Evolutionary conservation across 495 filamentous ascomycete species (phyloP).

Genomic region (Aspergillus ellipticus): DNA sequence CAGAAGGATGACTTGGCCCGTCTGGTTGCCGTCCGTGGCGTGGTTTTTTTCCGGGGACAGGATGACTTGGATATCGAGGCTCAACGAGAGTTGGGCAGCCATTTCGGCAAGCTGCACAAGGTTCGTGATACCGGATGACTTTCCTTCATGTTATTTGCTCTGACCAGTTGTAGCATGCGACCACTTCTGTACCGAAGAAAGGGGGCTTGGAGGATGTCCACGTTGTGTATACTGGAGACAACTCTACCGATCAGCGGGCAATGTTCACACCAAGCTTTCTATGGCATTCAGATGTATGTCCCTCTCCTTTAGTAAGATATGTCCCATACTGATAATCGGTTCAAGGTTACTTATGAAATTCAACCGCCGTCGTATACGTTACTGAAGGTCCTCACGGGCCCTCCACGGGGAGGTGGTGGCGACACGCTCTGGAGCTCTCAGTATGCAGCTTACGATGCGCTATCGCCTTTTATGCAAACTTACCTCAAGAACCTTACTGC

Average conservation of each 20-base stretch:
- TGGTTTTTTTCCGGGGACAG: conserved; percentile 71
- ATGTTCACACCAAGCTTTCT: conserved; percentile 49
- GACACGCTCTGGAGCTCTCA: conserved; percentile 75
- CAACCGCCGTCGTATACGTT: conserved; percentile 77
- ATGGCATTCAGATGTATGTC: conserved; percentile 61
- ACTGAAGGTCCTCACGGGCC: conserved; percentile 64
- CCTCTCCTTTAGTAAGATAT: conserved; percentile 15
- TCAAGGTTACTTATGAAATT: conserved; percentile 64
- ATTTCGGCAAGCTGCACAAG: conserved; percentile 67
- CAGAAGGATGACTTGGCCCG: conserved; percentile 75
- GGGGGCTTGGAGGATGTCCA: conserved; percentile 65
- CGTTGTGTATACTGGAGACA: conserved; percentile 63
- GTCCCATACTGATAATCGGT: not conserved
- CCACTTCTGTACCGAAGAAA: conserved; percentile 55
- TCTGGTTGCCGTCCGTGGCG: conserved; percentile 65
- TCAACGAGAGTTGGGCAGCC: conserved; percentile 60
- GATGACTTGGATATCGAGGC: conserved; percentile 62
- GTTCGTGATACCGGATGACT: conserved; percentile 13
- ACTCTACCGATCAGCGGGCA: conserved; percentile 56
- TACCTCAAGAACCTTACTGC: conserved; percentile 69
- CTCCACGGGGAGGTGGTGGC: conserved; percentile 64
- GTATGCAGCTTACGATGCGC: conserved; percentile 66
- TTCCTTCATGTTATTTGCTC: not conserved
- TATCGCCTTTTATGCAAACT: conserved; percentile 66
- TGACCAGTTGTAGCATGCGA: conserved; percentile 41